These are phyloP conservation scores for Tolypocladium guangdongense DNA, from an alignment of 2,329 filamentous ascomycete genomes.

Conservation along the genomic window DNA sequence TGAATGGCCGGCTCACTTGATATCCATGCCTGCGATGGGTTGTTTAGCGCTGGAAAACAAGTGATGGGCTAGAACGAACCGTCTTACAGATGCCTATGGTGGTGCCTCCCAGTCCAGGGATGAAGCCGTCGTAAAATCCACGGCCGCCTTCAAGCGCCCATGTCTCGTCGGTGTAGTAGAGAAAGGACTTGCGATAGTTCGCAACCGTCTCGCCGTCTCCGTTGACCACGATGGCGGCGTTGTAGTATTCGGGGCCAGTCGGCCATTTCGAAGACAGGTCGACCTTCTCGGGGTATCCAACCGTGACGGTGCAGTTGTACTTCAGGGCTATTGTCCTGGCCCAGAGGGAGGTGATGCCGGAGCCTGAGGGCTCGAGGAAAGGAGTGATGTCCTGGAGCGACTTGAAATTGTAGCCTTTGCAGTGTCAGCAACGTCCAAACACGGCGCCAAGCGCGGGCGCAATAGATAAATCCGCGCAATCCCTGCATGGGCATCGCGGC, in stretches of 20 bases:
- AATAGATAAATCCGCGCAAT: too few species aligned
- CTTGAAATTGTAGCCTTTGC: slow-evolving; percentile 64
- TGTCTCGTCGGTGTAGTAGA: slow-evolving; percentile 50
- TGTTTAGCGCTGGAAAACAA: too few species aligned
- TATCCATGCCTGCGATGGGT: slow-evolving; percentile 39
- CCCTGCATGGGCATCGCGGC: too few species aligned
- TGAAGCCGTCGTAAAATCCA: slow-evolving; percentile 36
- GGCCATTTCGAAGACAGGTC: slow-evolving; percentile 41
- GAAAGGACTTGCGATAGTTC: slow-evolving; percentile 49
- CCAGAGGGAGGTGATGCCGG: slow-evolving; percentile 62
- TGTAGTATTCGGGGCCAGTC: slow-evolving; percentile 41
- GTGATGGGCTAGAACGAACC: too few species aligned
- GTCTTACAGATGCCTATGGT: slow-evolving; percentile 50
- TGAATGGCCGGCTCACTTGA: slow-evolving; percentile 39
- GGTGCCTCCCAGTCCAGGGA: slow-evolving; percentile 38
- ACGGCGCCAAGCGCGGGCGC: too few species aligned
- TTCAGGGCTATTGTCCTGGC: slow-evolving; percentile 54
- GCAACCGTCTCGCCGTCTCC: slow-evolving; percentile 47
- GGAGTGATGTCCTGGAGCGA: slow-evolving; percentile 56
- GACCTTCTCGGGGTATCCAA: slow-evolving; percentile 64
- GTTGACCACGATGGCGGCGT: slow-evolving; percentile 42
- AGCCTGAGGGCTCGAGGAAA: slow-evolving; percentile 54
- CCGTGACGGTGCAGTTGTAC: slow-evolving; percentile 55
- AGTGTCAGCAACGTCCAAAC: background rate
- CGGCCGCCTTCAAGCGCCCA: slow-evolving; percentile 45